Conservation (phyloP, 805 yeast genomes). For the Peterozyma xylosa region DNA sequence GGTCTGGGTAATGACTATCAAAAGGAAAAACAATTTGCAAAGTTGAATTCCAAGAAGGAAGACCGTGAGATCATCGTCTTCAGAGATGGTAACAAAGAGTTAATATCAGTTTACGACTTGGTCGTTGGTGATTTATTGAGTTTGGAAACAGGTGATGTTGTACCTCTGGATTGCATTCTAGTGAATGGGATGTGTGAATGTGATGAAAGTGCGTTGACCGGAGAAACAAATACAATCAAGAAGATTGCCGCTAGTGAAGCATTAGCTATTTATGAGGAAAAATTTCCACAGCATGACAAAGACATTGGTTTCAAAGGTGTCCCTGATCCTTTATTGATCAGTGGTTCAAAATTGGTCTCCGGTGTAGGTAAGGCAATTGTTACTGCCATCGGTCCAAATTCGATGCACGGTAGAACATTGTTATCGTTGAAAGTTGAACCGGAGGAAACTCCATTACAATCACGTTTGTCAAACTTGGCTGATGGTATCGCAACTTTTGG, state of each 20-base stretch:
- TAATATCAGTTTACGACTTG: slow-evolving; percentile 66
- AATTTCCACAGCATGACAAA: slow-evolving; percentile 14
- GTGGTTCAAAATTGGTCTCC: slow-evolving; percentile 82
- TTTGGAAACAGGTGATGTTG: slow-evolving; percentile 88
- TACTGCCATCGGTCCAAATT: slow-evolving; percentile 85
- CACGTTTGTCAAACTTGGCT: slow-evolving; percentile 72
- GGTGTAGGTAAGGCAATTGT: slow-evolving; percentile 85
- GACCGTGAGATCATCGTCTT: slow-evolving; percentile 72
- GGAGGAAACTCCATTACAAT: slow-evolving; percentile 86
- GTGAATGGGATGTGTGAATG: slow-evolving; percentile 72
- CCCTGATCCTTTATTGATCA: slow-evolving; percentile 78
- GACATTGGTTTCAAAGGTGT: slow-evolving; percentile 36
- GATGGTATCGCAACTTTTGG: slow-evolving; percentile 96
- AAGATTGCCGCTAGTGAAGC: slow-evolving; percentile 51
- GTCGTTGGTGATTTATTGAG: slow-evolving; percentile 80
- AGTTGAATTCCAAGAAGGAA: slow-evolving; percentile 81
- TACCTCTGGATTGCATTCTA: slow-evolving; percentile 83
- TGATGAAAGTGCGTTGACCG: slow-evolving; percentile 91
- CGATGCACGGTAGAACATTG: slow-evolving; percentile 91
- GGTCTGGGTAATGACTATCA: slow-evolving; percentile 97
- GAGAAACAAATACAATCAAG: slow-evolving; percentile 80
- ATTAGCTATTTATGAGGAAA: slow-evolving; percentile 23
- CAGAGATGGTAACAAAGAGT: slow-evolving; percentile 60
- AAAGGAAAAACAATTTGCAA: slow-evolving; percentile 88
- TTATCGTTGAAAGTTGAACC: slow-evolving; percentile 65